phyloP scores from a whole-genome alignment of 2,329 filamentous ascomycete species.

The Aureobasidium sp. region DNA sequence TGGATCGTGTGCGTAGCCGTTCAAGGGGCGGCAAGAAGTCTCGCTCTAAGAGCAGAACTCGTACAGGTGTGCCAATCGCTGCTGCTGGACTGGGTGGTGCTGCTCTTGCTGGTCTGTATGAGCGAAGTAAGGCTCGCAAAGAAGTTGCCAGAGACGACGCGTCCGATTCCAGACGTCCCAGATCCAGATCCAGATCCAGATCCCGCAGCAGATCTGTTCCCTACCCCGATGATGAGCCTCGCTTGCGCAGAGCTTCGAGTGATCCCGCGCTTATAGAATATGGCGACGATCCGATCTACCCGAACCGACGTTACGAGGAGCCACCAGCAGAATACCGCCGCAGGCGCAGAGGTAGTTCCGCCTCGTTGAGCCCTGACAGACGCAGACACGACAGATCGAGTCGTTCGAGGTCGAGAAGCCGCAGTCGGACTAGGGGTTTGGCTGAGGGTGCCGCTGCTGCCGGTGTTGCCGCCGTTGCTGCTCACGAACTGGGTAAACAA shows the following conservation, averaged over 20 bases:
- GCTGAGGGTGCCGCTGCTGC: constrained; percentile 50
- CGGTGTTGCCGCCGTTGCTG: constrained; percentile 46
- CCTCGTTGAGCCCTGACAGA: constrained; percentile 31
- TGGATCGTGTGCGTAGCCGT: constrained; percentile 48
- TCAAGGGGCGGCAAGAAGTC: constrained; percentile 41
- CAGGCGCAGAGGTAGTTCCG: constrained; percentile 35
- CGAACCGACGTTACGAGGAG: constrained; percentile 36
- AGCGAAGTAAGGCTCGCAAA: constrained; percentile 54
- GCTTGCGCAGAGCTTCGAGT: constrained; percentile 33
- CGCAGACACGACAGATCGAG: constrained; percentile 21
- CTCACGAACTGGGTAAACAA: constrained; percentile 48
- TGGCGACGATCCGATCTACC: constrained; percentile 53
- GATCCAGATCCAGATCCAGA: constrained; percentile 16
- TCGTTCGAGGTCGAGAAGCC: constrained; percentile 33
- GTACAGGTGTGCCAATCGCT: constrained; percentile 50
- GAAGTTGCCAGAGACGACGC: constrained; percentile 40
- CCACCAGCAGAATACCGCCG: constrained; percentile 35
- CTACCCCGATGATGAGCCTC: constrained; percentile 30
- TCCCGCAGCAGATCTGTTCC: constrained; percentile 37
- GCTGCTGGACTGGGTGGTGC: constrained; percentile 54
- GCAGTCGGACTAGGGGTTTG: constrained; percentile 41
- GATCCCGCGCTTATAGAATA: constrained; percentile 54
- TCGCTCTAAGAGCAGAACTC: constrained; percentile 43
- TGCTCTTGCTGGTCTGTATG: constrained; percentile 53
- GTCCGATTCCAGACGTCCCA: constrained; percentile 22